phyloP scores from a whole-genome alignment of 495 filamentous ascomycete genomes.

The Extremus antarcticus region DNA sequence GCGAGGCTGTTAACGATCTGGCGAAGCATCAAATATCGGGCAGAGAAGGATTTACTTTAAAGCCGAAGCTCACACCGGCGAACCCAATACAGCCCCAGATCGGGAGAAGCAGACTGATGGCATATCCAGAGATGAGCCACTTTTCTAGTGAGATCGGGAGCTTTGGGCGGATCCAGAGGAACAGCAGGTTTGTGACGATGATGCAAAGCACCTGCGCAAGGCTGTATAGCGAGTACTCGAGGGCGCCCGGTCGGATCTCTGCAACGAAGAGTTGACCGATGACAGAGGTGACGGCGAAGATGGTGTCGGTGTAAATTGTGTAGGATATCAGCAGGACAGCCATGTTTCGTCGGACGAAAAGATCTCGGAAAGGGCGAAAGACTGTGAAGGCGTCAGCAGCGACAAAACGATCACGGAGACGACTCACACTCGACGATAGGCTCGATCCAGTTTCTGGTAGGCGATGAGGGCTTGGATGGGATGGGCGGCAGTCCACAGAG shows the following conservation, averaged over 20 bases:
- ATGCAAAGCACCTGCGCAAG: neutral
- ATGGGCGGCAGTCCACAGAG: neutral
- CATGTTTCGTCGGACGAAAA: neutral
- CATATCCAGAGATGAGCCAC: neutral
- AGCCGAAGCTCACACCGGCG: neutral
- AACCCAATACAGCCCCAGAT: neutral
- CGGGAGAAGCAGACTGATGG: neutral
- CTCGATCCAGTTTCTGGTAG: neutral
- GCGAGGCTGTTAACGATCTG: too few species aligned
- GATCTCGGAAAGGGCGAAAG: neutral
- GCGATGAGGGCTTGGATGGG: neutral
- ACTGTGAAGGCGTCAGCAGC: too few species aligned
- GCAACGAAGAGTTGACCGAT: neutral
- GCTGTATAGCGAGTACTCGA: neutral
- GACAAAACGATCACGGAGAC: too few species aligned
- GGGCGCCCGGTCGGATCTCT: neutral
- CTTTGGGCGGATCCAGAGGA: neutral
- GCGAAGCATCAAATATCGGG: too few species aligned
- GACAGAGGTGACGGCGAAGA: neutral
- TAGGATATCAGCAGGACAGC: neutral
- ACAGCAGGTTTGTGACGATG: neutral
- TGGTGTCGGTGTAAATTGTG: neutral
- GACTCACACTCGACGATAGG: neutral
- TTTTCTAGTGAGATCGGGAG: neutral
- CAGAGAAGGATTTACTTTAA: neutral